These are phyloP conservation scores for Pachysandra terminalis DNA, from an alignment of 164 flowering plant genomes.

Conservation along the genomic window DNA sequence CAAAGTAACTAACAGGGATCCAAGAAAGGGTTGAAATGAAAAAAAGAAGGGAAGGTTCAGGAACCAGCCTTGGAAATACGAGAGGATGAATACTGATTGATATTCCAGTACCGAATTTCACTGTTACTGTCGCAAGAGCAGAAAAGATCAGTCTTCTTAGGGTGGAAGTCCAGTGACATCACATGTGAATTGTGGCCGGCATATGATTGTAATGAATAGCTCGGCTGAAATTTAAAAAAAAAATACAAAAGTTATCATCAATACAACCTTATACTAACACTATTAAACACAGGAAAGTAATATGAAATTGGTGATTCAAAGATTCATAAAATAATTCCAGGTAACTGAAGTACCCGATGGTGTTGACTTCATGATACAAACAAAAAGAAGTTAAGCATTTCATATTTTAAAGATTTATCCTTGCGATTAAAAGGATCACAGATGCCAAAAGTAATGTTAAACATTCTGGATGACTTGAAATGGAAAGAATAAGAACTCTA, in stretches of 20 bases:
- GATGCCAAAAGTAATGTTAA: too few relatives aligned
- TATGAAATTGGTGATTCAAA: background rate
- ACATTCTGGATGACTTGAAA: background rate
- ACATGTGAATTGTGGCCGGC: slow-evolving; percentile 60
- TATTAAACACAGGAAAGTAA: background rate
- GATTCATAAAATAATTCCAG: background rate
- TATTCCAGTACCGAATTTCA: slow-evolving; percentile 74
- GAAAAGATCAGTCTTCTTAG: slow-evolving; percentile 81
- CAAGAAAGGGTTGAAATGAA: background rate
- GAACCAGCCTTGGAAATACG: slow-evolving; percentile 59
- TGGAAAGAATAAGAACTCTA: too few relatives aligned
- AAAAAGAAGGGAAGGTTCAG: background rate
- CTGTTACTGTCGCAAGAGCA: slow-evolving; percentile 69
- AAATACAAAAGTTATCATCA: background rate
- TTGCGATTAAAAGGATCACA: background rate
- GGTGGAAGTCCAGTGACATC: slow-evolving; percentile 91
- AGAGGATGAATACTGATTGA: slow-evolving; percentile 46
- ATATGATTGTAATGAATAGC: slow-evolving; percentile 42
- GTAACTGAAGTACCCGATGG: background rate
- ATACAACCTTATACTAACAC: background rate
- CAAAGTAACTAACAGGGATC: background rate
- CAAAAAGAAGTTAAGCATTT: too few relatives aligned
- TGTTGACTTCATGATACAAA: too few relatives aligned
- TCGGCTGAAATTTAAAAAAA: slow-evolving; percentile 78
- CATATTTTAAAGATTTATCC: too few relatives aligned